A percentile compares a stretch with the other conserved stretches of the same genome.
phyloP scores from a whole-genome alignment of 2,329 filamentous ascomycete species.

The Ophiosphaerella herpotricha region DNA sequence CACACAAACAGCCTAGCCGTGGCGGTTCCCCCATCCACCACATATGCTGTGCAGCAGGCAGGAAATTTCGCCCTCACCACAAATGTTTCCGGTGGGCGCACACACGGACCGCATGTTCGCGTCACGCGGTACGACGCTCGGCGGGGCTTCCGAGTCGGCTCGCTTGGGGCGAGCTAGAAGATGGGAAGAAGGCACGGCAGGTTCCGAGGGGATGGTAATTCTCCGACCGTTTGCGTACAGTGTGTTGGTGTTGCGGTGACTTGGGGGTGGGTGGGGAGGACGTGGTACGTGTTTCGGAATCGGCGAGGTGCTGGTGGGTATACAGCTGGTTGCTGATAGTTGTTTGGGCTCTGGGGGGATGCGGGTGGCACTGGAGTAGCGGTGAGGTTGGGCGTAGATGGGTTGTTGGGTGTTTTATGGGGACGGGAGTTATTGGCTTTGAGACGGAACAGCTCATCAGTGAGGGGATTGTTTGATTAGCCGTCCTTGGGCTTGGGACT shows the following conservation, averaged over 20 bases:
- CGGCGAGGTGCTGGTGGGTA: neutral
- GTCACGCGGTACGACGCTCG: conserved; percentile 4
- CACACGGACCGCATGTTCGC: conserved; percentile 28
- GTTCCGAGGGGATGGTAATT: conserved; percentile 26
- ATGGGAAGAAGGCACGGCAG: neutral
- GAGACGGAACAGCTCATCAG: conserved; percentile 4
- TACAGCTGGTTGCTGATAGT: neutral
- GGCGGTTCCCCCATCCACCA: neutral
- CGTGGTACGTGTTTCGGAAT: neutral
- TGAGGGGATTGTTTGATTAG: conserved; percentile 5
- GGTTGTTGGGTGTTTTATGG: neutral
- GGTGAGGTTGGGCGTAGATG: conserved; percentile 8
- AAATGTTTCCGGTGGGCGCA: neutral
- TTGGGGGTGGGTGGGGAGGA: neutral
- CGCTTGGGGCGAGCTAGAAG: conserved; percentile 1
- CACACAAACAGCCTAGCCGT: neutral
- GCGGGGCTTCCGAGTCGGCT: conserved; percentile 10
- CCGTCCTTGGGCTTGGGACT: neutral
- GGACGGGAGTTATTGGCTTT: conserved; percentile 3
- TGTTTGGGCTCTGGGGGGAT: neutral
- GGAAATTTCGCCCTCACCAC: neutral
- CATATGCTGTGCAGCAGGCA: conserved; percentile 8
- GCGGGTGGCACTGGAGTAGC: conserved; percentile 17
- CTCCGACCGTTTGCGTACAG: conserved; percentile 23
- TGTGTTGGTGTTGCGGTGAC: neutral